phyloP scores from a whole-genome alignment of 805 yeast species.

The Candida taoyuanica region DNA sequence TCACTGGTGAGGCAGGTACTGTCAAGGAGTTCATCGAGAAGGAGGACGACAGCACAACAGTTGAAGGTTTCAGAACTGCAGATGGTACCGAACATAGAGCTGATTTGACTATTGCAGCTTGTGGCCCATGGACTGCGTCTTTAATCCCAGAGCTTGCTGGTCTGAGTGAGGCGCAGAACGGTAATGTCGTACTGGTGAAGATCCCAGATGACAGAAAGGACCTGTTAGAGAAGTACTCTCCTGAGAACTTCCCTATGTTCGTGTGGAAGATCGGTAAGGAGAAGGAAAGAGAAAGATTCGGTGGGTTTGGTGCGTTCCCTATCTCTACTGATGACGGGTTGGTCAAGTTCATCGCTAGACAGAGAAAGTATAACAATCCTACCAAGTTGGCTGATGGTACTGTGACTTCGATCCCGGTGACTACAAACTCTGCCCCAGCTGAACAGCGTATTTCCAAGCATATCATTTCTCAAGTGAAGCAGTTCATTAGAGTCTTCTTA shows the following conservation, averaged over 20 bases:
- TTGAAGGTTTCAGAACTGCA: conserved; percentile 23
- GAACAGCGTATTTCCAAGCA: conserved; percentile 25
- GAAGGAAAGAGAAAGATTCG: conserved; percentile 27
- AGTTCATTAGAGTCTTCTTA: conserved; percentile 16
- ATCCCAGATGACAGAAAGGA: conserved; percentile 34
- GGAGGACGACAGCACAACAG: conserved; percentile 6
- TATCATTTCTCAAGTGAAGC: conserved; percentile 25
- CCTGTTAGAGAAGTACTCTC: conserved; percentile 30
- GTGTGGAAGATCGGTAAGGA: conserved; percentile 33
- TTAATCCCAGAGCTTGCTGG: conserved; percentile 28
- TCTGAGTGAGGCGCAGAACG: conserved; percentile 34
- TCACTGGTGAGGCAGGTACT: conserved; percentile 30
- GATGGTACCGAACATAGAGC: conserved; percentile 25
- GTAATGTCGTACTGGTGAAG: conserved; percentile 32
- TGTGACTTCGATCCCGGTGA: conserved; percentile 30
- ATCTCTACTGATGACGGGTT: conserved; percentile 28
- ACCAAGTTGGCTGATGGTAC: conserved; percentile 18
- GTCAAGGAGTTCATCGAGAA: conserved; percentile 22
- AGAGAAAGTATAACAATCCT: conserved; percentile 33
- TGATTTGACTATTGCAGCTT: conserved; percentile 17
- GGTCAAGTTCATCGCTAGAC: conserved; percentile 34
- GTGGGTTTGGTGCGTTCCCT: conserved; percentile 35
- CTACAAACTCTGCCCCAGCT: conserved; percentile 23
- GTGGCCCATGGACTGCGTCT: conserved; percentile 27
- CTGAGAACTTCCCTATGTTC: conserved; percentile 30